phyloP scores from a whole-genome alignment of 2,329 filamentous ascomycete genomes.

The Calonectria henricotiae region DNA sequence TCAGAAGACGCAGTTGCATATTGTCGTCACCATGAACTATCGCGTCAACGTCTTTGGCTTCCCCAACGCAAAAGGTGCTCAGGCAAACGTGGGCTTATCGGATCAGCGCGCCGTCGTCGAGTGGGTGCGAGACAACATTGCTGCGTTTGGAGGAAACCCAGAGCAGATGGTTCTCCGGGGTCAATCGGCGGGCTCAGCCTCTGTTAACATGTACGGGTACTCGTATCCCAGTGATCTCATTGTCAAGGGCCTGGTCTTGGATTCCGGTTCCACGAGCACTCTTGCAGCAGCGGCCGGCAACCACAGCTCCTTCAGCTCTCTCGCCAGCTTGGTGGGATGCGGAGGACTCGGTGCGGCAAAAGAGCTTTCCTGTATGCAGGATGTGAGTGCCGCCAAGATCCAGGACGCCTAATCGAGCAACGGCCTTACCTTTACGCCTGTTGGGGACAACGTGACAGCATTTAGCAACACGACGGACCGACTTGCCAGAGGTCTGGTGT shows the following conservation, averaged over 20 bases:
- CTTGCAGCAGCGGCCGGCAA: constrained; percentile 25
- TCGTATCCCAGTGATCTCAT: constrained; percentile 66
- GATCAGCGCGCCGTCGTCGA: constrained; percentile 50
- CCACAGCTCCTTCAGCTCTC: constrained; percentile 32
- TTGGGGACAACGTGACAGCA: constrained; percentile 39
- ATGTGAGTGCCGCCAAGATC: constrained; percentile 19
- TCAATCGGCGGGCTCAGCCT: constrained; percentile 53
- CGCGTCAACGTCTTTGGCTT: constrained; percentile 61
- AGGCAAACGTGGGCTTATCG: constrained; percentile 46
- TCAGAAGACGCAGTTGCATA: constrained; percentile 56
- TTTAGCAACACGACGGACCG: constrained; percentile 40
- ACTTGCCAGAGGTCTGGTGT: constrained; percentile 37
- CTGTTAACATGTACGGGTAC: constrained; percentile 64
- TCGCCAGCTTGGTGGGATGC: constrained; percentile 33
- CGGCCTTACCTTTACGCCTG: constrained; percentile 33
- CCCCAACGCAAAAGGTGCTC: constrained; percentile 51
- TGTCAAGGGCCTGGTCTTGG: constrained; percentile 62
- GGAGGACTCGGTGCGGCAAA: constrained; percentile 1
- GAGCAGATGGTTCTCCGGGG: constrained; percentile 50
- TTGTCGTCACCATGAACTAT: constrained; percentile 65
- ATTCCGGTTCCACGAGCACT: constrained; percentile 55
- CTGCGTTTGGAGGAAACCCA: constrained; percentile 48
- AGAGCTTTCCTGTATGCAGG: constrained; percentile 33
- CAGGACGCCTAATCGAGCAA: constrained; percentile 33
- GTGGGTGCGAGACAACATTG: constrained; percentile 52